Base-by-base conservation (phyloP, 2,329 filamentous ascomycete genomes). In the Fonsecaea multimorphosa region DNA sequence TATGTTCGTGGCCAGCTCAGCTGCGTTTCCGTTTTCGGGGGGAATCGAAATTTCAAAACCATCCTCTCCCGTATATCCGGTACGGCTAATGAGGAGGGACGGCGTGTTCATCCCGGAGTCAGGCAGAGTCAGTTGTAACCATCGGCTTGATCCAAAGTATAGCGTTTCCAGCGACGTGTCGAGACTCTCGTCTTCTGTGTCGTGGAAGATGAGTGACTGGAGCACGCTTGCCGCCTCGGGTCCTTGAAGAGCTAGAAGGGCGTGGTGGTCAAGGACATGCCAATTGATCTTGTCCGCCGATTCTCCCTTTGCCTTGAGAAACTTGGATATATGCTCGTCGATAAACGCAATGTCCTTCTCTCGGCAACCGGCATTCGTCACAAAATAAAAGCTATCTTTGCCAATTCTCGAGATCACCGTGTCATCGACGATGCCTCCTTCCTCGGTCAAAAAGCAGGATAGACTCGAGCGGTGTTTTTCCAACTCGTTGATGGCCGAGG, bases 41-140 rank as follows among this genome's bases (percentile, higher is more conserved):
- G 90, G 87, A 73, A 97, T 91, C 46, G 91, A 95, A 74, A 99
- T 92, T 81, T 99, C 95, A 79, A 99, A 99, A 49, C 95, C 95
- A 78, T 99, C 95, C 82, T 99, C 95, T 66, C 95, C 95, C 0
- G 95, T 99, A 82, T 99, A 99, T 3, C 95, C 95, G 54, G 91
- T 95, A 67, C 95, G 88, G 76, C 89, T 93, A 75, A 97, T 88
- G 58, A 97, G 85, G 55, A 95, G 76, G 70, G 83, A 78, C 67
- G 83, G 73, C 67, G 83, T 72, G 24, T 78, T 79, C 67, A 80
- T 80, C 40, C 83, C 84, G 52, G 84, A 85, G 40, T 83, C 79
- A 14, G 78, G 75, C 12, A 91, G 81, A 68, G 84, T 86, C 60
- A 97, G 80, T 69, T 86, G 85, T 22, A 90, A 85, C 74, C 85